A percentile compares a stretch with the other conserved stretches of the same genome.
These are phyloP conservation scores for Furcasterigmium sp. DNA, from an alignment of 2,329 filamentous ascomycete species.

Conservation along the genomic window DNA sequence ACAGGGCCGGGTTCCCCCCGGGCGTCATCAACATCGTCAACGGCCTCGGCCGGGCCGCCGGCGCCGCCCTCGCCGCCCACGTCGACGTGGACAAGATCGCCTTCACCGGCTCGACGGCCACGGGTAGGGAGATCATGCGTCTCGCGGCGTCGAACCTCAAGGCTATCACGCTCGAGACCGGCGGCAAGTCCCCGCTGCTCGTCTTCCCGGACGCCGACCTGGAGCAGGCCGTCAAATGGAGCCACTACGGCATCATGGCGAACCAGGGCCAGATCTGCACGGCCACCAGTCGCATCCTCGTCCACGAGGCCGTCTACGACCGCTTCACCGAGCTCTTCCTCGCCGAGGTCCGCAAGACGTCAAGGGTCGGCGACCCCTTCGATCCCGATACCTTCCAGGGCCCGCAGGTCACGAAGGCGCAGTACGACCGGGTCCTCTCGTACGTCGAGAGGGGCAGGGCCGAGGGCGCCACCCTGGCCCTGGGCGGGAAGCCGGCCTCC, in stretches of 20 bases:
- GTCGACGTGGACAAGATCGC: constrained; percentile 64
- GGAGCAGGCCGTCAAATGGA: constrained; percentile 54
- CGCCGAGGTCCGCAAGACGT: constrained; percentile 42
- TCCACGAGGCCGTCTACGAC: constrained; percentile 52
- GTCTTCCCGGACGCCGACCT: constrained; percentile 57
- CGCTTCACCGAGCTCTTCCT: constrained; percentile 60
- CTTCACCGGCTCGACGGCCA: constrained; percentile 66
- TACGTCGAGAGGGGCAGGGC: constrained; percentile 61
- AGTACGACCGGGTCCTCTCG: constrained; percentile 59
- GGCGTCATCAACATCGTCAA: constrained; percentile 70
- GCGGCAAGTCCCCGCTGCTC: constrained; percentile 54
- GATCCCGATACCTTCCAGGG: constrained; percentile 60
- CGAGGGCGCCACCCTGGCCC: constrained; percentile 50
- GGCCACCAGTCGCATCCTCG: constrained; percentile 53
- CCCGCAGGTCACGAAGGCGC: constrained; percentile 59
- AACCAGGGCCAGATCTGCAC: constrained; percentile 58
- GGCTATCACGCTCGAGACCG: constrained; percentile 55
- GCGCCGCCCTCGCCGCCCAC: constrained; percentile 60
- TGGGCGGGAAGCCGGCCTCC: constrained; percentile 28
- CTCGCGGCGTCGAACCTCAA: constrained; percentile 55
- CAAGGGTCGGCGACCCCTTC: constrained; percentile 61
- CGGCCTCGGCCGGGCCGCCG: constrained; percentile 58
- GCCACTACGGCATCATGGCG: constrained; percentile 37
- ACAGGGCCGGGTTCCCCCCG: constrained; percentile 66
- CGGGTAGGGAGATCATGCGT: constrained; percentile 66